Base-by-base conservation (phyloP, 2,329 filamentous ascomycete genomes). In the Exutisphaerella laricina region DNA sequence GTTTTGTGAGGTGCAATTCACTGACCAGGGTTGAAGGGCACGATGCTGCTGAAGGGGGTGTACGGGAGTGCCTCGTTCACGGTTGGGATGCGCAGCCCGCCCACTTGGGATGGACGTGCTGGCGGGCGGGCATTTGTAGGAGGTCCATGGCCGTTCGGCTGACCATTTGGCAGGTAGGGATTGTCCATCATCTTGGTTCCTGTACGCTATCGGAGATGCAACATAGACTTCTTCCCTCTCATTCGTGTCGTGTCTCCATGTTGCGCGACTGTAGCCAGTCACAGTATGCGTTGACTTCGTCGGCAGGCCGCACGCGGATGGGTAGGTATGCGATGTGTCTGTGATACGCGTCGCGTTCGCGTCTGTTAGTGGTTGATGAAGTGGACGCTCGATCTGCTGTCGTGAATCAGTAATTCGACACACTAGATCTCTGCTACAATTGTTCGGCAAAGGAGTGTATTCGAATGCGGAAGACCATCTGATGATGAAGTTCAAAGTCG, bases 51-150 rank as follows among this genome's bases (percentile, higher is more conserved):
- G 61, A 90, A 82, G 17, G 87, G 86, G 39, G 85, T 86, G 66
- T 82, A 89, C n/a, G 85, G 84, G 33, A 92, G 71, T 21, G 85
- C 85, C 59, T 92, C 84, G 43, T 83, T 77, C 9, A 92, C 75
- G 3, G 70, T 73, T 8, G 71, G 69, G 29, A 71, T 44, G 20
- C 52, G 56, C 23, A 55, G 39, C 30, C 39, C 41, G 35, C 43
- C 23, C 34, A 22, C 9, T 4, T 43, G 44, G 45, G 50, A 34
- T 16, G 20, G 36, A 33, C 34, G 12, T 12, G 35, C 36, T 43
- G 42, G 37, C 37, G 43, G 28, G 22, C 33, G 28, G 42, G 45
- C 53, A 41, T 50, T 53, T 30, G 43, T 39, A 35, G 34, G 38
- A 30, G 42, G 34, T 23, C 46, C 38, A 40, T 45, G 39, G 21